Conservation (phyloP, 164 flowering plant species). For the Taxillus chinensis region DNA sequence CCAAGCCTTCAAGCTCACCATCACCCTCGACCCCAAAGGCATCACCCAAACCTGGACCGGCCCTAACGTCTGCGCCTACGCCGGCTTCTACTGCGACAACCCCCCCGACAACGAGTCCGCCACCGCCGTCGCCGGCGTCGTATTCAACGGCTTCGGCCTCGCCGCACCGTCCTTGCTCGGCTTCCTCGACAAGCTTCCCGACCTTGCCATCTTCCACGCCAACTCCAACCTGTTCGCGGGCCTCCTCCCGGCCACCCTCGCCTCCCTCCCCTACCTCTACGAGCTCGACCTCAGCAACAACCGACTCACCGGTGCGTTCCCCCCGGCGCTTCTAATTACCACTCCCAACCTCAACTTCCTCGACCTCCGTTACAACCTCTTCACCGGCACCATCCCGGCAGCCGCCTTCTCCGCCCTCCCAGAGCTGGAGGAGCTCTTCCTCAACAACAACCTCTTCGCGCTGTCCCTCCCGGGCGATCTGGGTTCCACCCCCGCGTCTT, state of each 20-base stretch:
- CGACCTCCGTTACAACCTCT: conserved; percentile 41
- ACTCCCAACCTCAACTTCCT: conserved; percentile 22
- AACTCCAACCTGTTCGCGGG: conserved; percentile 45
- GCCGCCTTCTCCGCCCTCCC: neutral
- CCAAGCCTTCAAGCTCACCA: conserved; percentile 9
- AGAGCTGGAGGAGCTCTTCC: conserved; percentile 6
- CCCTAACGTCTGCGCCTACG: conserved; percentile 19
- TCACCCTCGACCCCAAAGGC: conserved; percentile 17
- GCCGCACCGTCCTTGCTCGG: conserved; percentile 13
- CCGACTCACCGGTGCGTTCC: conserved; percentile 27
- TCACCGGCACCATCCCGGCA: conserved; percentile 23
- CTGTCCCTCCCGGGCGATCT: neutral
- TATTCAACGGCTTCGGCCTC: conserved; percentile 23
- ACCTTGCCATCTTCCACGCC: conserved; percentile 32
- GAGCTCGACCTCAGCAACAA: conserved; percentile 62
- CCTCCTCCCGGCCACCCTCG: conserved; percentile 10
- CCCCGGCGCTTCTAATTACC: conserved; percentile 18
- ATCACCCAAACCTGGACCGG: conserved; percentile 21
- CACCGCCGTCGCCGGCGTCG: conserved; percentile 14
- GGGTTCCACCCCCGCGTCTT: neutral
- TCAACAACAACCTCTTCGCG: neutral
- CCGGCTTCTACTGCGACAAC: conserved; percentile 23
- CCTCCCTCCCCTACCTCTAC: conserved; percentile 22
- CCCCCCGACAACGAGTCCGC: conserved; percentile 3
- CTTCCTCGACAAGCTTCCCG: conserved; percentile 18